Conservation (phyloP, 495 filamentous ascomycete genomes). For the Aspergillus sparsus region DNA sequence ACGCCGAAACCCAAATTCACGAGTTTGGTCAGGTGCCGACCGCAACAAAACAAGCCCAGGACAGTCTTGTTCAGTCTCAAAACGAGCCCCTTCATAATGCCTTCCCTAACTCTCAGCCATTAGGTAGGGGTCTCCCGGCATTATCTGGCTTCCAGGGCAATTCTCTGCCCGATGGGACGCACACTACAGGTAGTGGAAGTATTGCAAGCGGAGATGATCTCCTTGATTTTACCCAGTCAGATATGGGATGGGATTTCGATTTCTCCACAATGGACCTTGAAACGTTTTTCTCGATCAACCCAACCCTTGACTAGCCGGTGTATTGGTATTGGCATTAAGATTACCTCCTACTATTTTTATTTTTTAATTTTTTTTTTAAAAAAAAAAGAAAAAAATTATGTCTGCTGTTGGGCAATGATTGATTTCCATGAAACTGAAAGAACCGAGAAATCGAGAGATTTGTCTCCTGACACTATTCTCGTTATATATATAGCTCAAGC, state of each 20-base stretch:
- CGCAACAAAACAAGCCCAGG: neutral
- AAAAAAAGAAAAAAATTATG: too few relatives aligned
- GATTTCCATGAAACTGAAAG: too few relatives aligned
- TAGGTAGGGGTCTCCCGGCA: constrained; percentile 14
- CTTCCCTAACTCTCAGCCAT: neutral
- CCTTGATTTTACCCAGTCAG: constrained; percentile 44
- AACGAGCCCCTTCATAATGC: neutral
- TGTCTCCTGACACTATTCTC: too few relatives aligned
- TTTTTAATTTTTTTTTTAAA: too few relatives aligned
- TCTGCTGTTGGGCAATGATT: too few relatives aligned
- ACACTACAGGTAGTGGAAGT: constrained; percentile 28
- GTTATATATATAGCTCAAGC: too few relatives aligned
- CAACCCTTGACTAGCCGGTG: constrained; percentile 19
- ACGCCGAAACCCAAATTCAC: neutral
- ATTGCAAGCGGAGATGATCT: constrained; percentile 38
- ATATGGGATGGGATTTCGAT: constrained; percentile 51
- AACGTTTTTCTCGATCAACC: constrained; percentile 43
- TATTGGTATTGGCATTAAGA: constrained; percentile 7
- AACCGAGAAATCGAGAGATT: too few relatives aligned
- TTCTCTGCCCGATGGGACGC: constrained; percentile 25
- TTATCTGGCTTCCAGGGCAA: constrained; percentile 30
- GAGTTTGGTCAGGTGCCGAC: neutral
- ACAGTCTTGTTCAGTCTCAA: neutral
- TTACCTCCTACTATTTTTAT: neutral
- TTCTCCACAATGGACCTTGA: constrained; percentile 51